Conservation (phyloP, 805 yeast genomes). For the Teunomyces aglyptinius region DNA sequence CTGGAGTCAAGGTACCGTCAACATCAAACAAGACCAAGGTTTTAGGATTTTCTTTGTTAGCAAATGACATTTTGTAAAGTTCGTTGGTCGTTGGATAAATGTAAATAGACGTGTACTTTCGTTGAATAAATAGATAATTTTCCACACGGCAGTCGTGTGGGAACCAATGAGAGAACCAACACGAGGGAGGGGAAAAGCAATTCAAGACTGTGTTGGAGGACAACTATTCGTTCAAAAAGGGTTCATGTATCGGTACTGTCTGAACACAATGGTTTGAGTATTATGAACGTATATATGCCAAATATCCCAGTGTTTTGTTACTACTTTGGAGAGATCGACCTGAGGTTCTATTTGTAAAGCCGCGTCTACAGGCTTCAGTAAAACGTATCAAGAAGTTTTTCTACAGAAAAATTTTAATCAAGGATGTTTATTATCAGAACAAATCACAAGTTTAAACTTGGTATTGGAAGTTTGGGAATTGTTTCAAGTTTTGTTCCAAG, state of each 20-base stretch:
- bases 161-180: background rate
- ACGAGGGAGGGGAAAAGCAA: background rate
- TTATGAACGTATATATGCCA: too few species aligned
- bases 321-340: too few species aligned
- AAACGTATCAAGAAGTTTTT: background rate
- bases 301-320: too few species aligned
- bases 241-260: too few species aligned
- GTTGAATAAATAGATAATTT: background rate
- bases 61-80: slow-evolving; percentile 48
- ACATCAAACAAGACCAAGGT: slow-evolving; percentile 93
- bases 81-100: background rate
- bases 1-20: slow-evolving; percentile 98
- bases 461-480: slow-evolving; percentile 86
- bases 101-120: slow-evolving; percentile 4
- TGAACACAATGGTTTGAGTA: too few species aligned
- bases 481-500: slow-evolving; percentile 84
- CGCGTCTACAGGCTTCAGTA: too few species aligned
- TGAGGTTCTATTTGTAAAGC: too few species aligned
- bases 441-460: slow-evolving; percentile 32
- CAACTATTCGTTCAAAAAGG: too few species aligned
- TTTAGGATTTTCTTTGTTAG: slow-evolving; percentile 78
- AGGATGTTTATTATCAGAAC: slow-evolving; percentile 3
- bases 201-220: too few species aligned
- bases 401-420: background rate
- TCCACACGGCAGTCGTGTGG: background rate